Conservation (phyloP, 345 rosid species). For the Heritiera littoralis region DNA sequence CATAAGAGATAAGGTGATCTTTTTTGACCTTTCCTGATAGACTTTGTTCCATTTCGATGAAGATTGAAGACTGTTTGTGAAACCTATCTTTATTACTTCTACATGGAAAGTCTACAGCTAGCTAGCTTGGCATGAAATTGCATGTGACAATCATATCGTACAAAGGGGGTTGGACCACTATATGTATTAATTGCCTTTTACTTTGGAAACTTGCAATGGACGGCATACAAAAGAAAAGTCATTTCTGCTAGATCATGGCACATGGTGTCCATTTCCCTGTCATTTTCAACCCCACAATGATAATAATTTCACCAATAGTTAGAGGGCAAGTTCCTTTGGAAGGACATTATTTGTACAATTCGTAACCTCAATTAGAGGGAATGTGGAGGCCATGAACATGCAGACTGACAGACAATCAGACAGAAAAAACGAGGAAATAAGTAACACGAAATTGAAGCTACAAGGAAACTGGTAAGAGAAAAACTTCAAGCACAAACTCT, state of each 20-base stretch:
- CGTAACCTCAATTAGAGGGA: not conserved
- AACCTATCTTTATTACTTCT: not conserved
- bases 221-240: not conserved
- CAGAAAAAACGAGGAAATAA: not conserved
- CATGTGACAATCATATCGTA: not conserved
- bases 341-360: not conserved
- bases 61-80: not conserved
- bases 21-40: not conserved
- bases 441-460: not conserved
- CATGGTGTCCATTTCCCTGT: conserved; percentile 9
- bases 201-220: conserved; percentile 13
- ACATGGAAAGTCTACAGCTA: not conserved
- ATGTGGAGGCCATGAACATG: conserved; percentile 7
- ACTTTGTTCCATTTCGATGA: not conserved
- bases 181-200: not conserved
- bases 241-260: not conserved
- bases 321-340: not conserved
- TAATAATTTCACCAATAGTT: not conserved
- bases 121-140: not conserved
- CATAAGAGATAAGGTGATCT: not conserved
- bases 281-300: not conserved
- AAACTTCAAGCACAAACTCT: not conserved
- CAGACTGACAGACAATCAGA: not conserved
- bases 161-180: conserved; percentile 2
- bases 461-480: not conserved